A percentile compares a stretch with the other conserved stretches of the same genome.
Conservation (phyloP, 345 rosid species). For the Raphanus sativus region DNA sequence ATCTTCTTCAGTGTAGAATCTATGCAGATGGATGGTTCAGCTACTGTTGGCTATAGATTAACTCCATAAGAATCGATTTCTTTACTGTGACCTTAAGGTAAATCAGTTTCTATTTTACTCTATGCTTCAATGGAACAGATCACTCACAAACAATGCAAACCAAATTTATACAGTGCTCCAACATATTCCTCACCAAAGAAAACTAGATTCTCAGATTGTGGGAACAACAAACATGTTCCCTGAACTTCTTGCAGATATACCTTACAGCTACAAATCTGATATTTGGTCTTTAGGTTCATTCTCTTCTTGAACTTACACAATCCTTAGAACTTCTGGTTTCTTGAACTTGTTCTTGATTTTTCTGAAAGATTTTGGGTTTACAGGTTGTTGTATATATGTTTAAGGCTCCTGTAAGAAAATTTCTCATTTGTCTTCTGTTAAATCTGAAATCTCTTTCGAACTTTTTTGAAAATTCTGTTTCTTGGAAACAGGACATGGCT, state of each 20-base stretch:
- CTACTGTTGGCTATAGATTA: slow-evolving; percentile 88
- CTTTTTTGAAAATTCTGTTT: neutral
- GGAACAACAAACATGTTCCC: slow-evolving; percentile 99
- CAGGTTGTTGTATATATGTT: slow-evolving; percentile 89
- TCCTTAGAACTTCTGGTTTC: neutral
- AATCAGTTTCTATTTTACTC: neutral
- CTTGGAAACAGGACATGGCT: slow-evolving; percentile 71
- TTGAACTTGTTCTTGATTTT: slow-evolving; percentile 9
- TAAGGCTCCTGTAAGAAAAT: slow-evolving; percentile 75
- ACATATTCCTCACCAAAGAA: slow-evolving; percentile 53
- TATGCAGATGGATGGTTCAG: slow-evolving; percentile 94
- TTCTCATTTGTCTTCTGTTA: neutral
- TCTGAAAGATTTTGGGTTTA: slow-evolving; percentile 28
- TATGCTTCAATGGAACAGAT: slow-evolving; percentile 14
- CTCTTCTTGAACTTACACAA: neutral
- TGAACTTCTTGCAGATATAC: slow-evolving; percentile 94
- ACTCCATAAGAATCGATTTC: slow-evolving; percentile 89
- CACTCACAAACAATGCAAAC: slow-evolving; percentile 28
- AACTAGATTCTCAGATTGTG: slow-evolving; percentile 52
- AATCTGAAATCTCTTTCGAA: neutral
- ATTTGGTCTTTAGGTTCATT: slow-evolving; percentile 87
- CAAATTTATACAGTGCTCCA: slow-evolving; percentile 73
- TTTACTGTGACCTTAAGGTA: slow-evolving; percentile 96
- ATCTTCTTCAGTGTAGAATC: slow-evolving; percentile 54
- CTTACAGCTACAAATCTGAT: slow-evolving; percentile 95